Percentiles rank a stretch among this genome's conserved stretches.
Conservation (phyloP, 2,329 filamentous ascomycete genomes). For the Thielaviopsis populi region DNA sequence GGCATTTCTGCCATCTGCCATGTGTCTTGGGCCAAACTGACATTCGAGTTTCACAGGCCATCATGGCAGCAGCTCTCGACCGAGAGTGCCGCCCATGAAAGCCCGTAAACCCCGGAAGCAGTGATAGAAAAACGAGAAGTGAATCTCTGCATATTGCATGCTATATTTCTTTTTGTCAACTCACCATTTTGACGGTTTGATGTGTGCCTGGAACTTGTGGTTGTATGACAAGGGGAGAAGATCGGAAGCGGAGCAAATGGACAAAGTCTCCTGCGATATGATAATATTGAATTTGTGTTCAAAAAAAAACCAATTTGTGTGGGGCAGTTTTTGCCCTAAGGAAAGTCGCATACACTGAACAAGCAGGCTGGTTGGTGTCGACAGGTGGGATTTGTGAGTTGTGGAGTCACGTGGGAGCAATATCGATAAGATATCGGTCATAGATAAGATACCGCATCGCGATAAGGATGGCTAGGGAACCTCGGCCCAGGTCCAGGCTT, state of each 20-base stretch:
- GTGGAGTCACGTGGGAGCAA: constrained; percentile 10
- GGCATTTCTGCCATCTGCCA: constrained; percentile 30
- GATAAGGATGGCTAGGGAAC: background rate
- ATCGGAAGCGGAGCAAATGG: constrained; percentile 23
- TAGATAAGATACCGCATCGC: background rate
- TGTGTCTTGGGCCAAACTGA: constrained; percentile 16
- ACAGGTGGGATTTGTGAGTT: constrained; percentile 20
- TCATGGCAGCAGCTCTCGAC: background rate
- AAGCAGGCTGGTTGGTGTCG: constrained; percentile 24
- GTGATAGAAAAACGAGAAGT: constrained; percentile 7
- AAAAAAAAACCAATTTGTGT: constrained; percentile 23
- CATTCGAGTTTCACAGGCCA: constrained; percentile 3
- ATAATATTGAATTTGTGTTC: constrained; percentile 22
- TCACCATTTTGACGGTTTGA: constrained; percentile 53
- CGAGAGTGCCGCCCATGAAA: background rate
- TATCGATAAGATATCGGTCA: constrained; percentile 14
- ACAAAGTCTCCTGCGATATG: constrained; percentile 22
- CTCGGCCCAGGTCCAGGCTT: background rate
- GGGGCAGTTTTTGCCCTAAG: constrained; percentile 31
- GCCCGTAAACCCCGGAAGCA: background rate
- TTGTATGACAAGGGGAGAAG: constrained; percentile 23
- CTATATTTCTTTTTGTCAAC: constrained; percentile 28
- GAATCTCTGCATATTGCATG: background rate
- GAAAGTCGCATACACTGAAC: constrained; percentile 16
- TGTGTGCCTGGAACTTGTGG: constrained; percentile 16